Percentiles rank a stretch among this genome's conserved stretches.
These are phyloP conservation scores for Amanita molliuscula DNA, from an alignment of 768 basidiomycete species.

Conservation along the genomic window DNA sequence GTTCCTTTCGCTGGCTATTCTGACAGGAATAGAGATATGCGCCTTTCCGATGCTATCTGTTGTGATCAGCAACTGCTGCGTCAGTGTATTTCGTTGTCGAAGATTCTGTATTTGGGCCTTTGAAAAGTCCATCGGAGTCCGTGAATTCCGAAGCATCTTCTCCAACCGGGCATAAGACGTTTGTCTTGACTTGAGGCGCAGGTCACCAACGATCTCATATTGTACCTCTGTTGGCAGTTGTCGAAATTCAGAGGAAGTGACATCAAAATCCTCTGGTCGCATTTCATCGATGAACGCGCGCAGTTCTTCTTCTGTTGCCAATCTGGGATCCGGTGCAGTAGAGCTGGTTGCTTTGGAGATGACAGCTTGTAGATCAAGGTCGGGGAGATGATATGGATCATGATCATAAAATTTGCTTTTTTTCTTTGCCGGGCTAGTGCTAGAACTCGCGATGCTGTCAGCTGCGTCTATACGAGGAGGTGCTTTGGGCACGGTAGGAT, in stretches of 20 bases:
- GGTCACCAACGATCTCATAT: slow-evolving; percentile 96
- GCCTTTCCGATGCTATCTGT: slow-evolving; percentile 91
- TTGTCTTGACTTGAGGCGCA: slow-evolving; percentile 89
- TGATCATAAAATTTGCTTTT: slow-evolving; percentile 62
- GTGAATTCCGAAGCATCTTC: slow-evolving; percentile 73
- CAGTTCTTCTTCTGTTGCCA: slow-evolving; percentile 95
- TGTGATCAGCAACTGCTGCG: slow-evolving; percentile 86
- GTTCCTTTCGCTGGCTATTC: slow-evolving; percentile 93
- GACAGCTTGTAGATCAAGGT: slow-evolving; percentile 57
- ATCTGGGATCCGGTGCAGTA: slow-evolving; percentile 70
- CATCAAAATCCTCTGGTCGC: slow-evolving; percentile 91
- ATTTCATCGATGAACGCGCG: slow-evolving; percentile 91
- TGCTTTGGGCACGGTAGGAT: slow-evolving; percentile 41
- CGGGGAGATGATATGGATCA: slow-evolving; percentile 91
- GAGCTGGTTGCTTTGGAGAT: slow-evolving; percentile 53
- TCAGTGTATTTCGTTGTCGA: slow-evolving; percentile 79
- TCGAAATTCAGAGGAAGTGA: slow-evolving; percentile 80
- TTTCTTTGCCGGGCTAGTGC: slow-evolving; percentile 40
- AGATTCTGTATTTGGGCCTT: slow-evolving; percentile 92
- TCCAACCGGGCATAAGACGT: slow-evolving; percentile 88
- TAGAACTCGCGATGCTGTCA: slow-evolving; percentile 5
- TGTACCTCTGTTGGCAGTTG: slow-evolving; percentile 94
- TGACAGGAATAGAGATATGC: slow-evolving; percentile 80
- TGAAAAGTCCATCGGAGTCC: slow-evolving; percentile 89
- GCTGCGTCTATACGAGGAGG: slow-evolving; percentile 18